Percentiles rank a stretch among this genome's conserved stretches.
Evolutionary conservation across 2,329 filamentous ascomycete species (phyloP).

Genomic region (Hymenoscyphus scutula): DNA sequence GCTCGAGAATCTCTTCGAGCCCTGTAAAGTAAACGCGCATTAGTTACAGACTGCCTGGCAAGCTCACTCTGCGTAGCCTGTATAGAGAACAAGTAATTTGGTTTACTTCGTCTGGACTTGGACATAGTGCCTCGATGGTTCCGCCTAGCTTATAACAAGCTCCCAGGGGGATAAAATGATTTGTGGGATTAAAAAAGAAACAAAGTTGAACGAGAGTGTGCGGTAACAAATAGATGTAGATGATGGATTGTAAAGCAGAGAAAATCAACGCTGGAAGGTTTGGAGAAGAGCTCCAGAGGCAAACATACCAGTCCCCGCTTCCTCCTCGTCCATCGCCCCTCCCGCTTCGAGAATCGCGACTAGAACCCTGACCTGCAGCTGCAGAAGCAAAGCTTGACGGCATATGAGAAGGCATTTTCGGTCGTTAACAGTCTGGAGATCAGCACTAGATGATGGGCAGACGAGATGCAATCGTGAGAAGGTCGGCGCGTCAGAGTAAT

Average conservation of each 20-base stretch:
- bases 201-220: neutral
- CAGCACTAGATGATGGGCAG: conserved; percentile 16
- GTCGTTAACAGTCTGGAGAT: conserved; percentile 21
- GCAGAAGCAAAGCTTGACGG: conserved; percentile 83
- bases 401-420: conserved; percentile 67
- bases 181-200: neutral
- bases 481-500: conserved; percentile 13
- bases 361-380: conserved; percentile 70
- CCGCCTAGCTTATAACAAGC: neutral
- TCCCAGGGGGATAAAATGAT: neutral
- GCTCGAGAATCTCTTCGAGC: conserved; percentile 56
- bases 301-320: conserved; percentile 71
- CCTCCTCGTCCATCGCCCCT: conserved; percentile 57
- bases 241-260: neutral
- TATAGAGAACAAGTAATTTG: neutral
- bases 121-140: neutral
- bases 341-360: conserved; percentile 56
- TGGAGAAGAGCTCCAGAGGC: conserved; percentile 11
- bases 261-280: neutral
- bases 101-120: neutral
- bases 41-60: neutral
- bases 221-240: neutral
- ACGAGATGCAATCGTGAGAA: conserved; percentile 17
- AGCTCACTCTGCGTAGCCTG: neutral
- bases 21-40: conserved; percentile 41